These are phyloP conservation scores for Trametes polyzona DNA, from an alignment of 1,284 basidiomycete species.

Conservation along the genomic window DNA sequence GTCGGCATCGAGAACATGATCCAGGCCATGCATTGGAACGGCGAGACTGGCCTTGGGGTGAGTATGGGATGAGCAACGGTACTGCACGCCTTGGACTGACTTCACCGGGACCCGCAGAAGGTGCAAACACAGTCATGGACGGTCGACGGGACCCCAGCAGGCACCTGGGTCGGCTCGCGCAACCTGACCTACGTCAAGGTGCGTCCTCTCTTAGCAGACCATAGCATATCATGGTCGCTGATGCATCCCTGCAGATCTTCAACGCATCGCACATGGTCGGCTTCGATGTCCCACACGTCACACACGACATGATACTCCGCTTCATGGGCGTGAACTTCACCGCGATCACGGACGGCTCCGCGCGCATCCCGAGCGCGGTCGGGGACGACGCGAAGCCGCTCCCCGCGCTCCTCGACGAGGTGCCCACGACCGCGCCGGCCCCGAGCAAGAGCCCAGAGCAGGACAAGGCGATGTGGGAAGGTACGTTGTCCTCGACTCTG, in stretches of 20 bases:
- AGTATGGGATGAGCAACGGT: slow-evolving; percentile 36
- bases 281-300: slow-evolving; percentile 85
- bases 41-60: slow-evolving; percentile 83
- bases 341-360: slow-evolving; percentile 75
- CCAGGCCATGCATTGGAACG: slow-evolving; percentile 84
- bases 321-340: slow-evolving; percentile 93
- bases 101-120: slow-evolving; percentile 48
- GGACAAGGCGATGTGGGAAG: slow-evolving; percentile 85
- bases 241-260: slow-evolving; percentile 56
- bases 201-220: not conserved
- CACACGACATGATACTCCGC: slow-evolving; percentile 98
- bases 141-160: slow-evolving; percentile 79
- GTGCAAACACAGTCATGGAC: slow-evolving; percentile 80
- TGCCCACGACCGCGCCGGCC: slow-evolving; percentile 39
- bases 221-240: not conserved
- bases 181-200: slow-evolving; percentile 96
- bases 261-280: slow-evolving; percentile 96
- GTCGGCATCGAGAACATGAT: slow-evolving; percentile 90
- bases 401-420: slow-evolving; percentile 49
- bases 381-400: slow-evolving; percentile 69
- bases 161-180: slow-evolving; percentile 88
- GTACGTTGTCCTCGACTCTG: slow-evolving; percentile 49
- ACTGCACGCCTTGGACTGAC: not conserved
- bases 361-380: slow-evolving; percentile 75
- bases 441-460: slow-evolving; percentile 66